These are phyloP conservation scores for Exophiala lecanii-corni DNA, from an alignment of 2,329 filamentous ascomycete species.

Conservation along the genomic window DNA sequence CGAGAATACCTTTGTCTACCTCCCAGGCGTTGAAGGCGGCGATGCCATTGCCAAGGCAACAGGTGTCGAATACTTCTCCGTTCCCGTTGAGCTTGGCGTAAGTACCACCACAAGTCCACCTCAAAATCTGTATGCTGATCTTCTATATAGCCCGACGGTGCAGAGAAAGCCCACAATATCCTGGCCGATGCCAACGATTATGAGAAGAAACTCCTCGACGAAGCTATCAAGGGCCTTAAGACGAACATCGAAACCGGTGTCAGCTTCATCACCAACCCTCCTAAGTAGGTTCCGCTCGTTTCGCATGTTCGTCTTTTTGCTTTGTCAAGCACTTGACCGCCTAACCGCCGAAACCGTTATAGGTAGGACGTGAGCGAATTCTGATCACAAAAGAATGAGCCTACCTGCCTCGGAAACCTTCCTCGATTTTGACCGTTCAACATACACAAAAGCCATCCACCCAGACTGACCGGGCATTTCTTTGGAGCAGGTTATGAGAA, in stretches of 20 bases:
- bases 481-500: conserved; percentile 21
- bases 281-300: conserved; percentile 33
- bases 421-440: conserved; percentile 3
- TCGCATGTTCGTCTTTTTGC: conserved; percentile 4
- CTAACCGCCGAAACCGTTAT: conserved; percentile 16
- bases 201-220: conserved; percentile 82
- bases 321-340: conserved; percentile 23
- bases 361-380: conserved; percentile 24
- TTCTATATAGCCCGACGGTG: conserved; percentile 65
- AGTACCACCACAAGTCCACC: conserved; percentile 37
- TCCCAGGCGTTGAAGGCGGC: conserved; percentile 82
- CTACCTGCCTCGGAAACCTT: conserved; percentile 13
- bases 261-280: conserved; percentile 79
- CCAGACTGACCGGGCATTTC: conserved; percentile 16
- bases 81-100: conserved; percentile 92
- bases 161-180: conserved; percentile 77
- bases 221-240: conserved; percentile 71
- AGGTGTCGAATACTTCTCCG: conserved; percentile 90
- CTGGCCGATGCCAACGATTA: conserved; percentile 72
- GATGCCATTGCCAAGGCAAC: conserved; percentile 79
- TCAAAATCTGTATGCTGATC: conserved; percentile 27
- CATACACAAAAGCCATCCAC: conserved; percentile 11
- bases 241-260: conserved; percentile 94
- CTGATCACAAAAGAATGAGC: conserved; percentile 24
- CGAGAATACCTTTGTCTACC: conserved; percentile 94